Evolutionary conservation across 176 grass and related monocot species (phyloP), one percentile per base, ranked within the genome.

Genomic region (Guadua angustifolia): DNA sequence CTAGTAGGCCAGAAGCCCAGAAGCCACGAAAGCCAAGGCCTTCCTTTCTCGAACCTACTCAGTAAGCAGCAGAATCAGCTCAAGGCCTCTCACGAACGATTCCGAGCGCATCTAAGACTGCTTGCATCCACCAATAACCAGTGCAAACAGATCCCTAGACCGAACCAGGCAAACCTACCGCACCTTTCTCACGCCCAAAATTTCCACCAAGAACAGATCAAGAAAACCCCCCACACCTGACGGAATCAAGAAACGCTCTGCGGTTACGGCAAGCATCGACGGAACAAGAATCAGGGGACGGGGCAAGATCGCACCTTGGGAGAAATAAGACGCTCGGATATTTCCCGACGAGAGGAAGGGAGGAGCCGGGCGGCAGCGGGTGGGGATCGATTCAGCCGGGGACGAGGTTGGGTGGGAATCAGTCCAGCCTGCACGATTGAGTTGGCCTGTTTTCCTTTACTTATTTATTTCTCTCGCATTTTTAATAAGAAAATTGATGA

Each of bases 51-150:
- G 3, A 5, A 5, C 5, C 59, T 55, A 35, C 15, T 66, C 33
- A 40, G 22, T 4, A 11, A 10, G 8, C 71, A 8, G 21, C 3
- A 40, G 72, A 49, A 61, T 62, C 43, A 33, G 19, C 42, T 38
- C 58, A 44, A 43, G 52, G 29, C 39, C 47, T 15, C 35, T n/a
- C 79, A 44, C 8, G 50, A 82, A 57, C 51, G 15, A 52, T 11
- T 25, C 51, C 14, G n/a, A 36, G 24, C 82, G 68, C 43, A 58
- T 40, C 61, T 19, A 66, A 26, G 21, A 44, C n/a, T 39, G 36
- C 36, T 43, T 59, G 35, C 60, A 9, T 17, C 71, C 82, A 74
- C 24, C 44, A 72, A 72, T n/a, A 73, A 22, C 53, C 29, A 10
- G 18, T 9, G 2, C 22, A 36, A 50, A 13, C 15, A 15, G 53